Evolutionary conservation across 768 basidiomycete species (phyloP).

Genomic region (Crassisporium funariophilum): DNA sequence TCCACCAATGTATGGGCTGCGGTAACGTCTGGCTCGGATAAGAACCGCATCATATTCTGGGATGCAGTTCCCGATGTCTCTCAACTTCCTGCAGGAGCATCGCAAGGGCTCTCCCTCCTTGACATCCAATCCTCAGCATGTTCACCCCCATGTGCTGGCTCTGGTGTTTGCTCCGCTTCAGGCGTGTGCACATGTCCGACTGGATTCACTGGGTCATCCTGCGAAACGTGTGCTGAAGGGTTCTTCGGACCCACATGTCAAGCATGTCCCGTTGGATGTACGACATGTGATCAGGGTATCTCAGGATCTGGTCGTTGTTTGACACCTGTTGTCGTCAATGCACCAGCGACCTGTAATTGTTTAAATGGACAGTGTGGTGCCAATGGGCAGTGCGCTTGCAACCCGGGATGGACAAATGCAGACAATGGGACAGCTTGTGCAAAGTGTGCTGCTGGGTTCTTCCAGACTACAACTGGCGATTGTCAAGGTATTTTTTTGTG

Average conservation of each 20-base stretch:
- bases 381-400: slow-evolving; percentile 74
- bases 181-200: slow-evolving; percentile 73
- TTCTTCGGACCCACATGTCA: slow-evolving; percentile 78
- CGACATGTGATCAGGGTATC: slow-evolving; percentile 76
- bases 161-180: slow-evolving; percentile 69
- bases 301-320: slow-evolving; percentile 78
- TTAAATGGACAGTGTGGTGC: slow-evolving; percentile 75
- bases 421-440: slow-evolving; percentile 78
- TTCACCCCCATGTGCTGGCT: slow-evolving; percentile 72
- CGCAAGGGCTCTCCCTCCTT: slow-evolving; percentile 58
- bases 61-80: slow-evolving; percentile 74
- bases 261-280: slow-evolving; percentile 69
- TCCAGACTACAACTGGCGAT: slow-evolving; percentile 65
- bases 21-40: slow-evolving; percentile 49
- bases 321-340: slow-evolving; percentile 45
- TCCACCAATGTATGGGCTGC: slow-evolving; percentile 71
- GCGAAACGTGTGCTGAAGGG: slow-evolving; percentile 74
- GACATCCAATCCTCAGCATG: slow-evolving; percentile 76
- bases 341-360: slow-evolving; percentile 76
- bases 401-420: slow-evolving; percentile 72
- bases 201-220: slow-evolving; percentile 78
- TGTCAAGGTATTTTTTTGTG: slow-evolving; percentile 58
- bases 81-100: slow-evolving; percentile 58
- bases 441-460: slow-evolving; percentile 75
- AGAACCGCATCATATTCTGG: slow-evolving; percentile 71